Percentiles rank a stretch among this genome's conserved stretches.
Conservation (phyloP, 1,139 yeast genomes). For the Yamadazyma taylorii region DNA sequence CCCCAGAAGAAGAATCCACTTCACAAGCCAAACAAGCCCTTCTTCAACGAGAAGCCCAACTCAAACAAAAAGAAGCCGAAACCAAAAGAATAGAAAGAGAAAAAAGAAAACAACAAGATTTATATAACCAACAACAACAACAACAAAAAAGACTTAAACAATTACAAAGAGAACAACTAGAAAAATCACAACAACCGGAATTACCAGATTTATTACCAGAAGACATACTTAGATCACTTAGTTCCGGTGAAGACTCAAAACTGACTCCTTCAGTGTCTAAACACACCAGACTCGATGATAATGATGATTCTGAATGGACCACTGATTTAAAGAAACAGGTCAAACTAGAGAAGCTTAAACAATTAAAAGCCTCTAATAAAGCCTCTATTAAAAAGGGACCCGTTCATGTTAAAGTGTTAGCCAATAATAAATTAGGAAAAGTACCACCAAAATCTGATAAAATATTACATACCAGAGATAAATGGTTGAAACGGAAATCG, state of each 20-base stretch:
- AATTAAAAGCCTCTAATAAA: conserved; percentile 39
- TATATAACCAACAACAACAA: conserved; percentile 50
- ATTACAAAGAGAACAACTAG: conserved; percentile 39
- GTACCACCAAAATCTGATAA: conserved; percentile 49
- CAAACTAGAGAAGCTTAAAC: conserved; percentile 42
- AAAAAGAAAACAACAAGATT: conserved; percentile 51
- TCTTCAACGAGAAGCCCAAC: conserved; percentile 36
- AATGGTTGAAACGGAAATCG: conserved; percentile 62
- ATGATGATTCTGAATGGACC: conserved; percentile 30
- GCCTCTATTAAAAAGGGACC: conserved; percentile 52
- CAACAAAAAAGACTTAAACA: conserved; percentile 29
- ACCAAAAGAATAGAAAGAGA: conserved; percentile 41
- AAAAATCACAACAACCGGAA: conserved; percentile 44
- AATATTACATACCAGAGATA: conserved; percentile 45
- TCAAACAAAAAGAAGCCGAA: conserved; percentile 31
- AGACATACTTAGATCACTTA: conserved; percentile 34
- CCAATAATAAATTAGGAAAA: conserved; percentile 24
- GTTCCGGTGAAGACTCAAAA: conserved; percentile 11
- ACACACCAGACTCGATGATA: conserved; percentile 42
- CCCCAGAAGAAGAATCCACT: conserved; percentile 49
- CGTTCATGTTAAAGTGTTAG: conserved; percentile 50
- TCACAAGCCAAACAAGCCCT: conserved; percentile 29
- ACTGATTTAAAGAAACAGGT: conserved; percentile 27
- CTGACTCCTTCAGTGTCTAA: conserved; percentile 20
- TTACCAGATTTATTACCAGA: conserved; percentile 54